phyloP scores from a whole-genome alignment of 2,329 filamentous ascomycete species.

The Alternaria panax region DNA sequence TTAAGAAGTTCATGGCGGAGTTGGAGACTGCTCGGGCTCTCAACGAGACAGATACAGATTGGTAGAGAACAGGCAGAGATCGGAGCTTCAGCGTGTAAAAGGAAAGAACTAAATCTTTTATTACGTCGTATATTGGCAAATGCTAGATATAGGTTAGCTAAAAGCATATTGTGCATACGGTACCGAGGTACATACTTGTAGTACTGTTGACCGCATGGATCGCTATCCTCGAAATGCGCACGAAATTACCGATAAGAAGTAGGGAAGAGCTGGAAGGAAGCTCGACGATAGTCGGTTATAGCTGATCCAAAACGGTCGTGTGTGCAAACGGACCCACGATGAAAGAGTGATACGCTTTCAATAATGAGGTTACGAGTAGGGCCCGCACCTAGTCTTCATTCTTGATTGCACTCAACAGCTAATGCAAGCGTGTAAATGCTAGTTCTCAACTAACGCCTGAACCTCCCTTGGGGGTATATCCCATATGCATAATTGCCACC shows the following conservation, averaged over 20 bases:
- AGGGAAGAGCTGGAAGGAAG: no score
- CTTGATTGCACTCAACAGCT: not conserved
- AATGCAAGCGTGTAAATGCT: not conserved
- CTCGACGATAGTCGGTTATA: no score
- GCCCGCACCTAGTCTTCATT: not conserved
- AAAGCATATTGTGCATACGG: no score
- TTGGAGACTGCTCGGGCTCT: not conserved
- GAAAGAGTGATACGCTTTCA: not conserved
- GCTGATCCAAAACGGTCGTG: no score
- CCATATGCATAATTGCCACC: constrained; percentile 1
- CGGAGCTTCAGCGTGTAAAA: not conserved
- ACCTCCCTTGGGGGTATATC: constrained; percentile 8
- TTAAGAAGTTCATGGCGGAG: not conserved
- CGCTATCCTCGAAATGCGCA: no score
- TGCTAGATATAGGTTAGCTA: no score
- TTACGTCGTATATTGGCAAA: not conserved
- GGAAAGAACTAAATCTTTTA: not conserved
- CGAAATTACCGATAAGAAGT: no score
- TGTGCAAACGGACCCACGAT: no score
- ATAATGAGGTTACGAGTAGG: not conserved
- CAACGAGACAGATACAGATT: not conserved
- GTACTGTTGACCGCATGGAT: no score
- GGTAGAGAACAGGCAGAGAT: not conserved
- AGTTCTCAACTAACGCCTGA: not conserved
- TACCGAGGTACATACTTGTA: no score